phyloP scores from a whole-genome alignment of 2,329 filamentous ascomycete species.

The Nemania bipapillata region DNA sequence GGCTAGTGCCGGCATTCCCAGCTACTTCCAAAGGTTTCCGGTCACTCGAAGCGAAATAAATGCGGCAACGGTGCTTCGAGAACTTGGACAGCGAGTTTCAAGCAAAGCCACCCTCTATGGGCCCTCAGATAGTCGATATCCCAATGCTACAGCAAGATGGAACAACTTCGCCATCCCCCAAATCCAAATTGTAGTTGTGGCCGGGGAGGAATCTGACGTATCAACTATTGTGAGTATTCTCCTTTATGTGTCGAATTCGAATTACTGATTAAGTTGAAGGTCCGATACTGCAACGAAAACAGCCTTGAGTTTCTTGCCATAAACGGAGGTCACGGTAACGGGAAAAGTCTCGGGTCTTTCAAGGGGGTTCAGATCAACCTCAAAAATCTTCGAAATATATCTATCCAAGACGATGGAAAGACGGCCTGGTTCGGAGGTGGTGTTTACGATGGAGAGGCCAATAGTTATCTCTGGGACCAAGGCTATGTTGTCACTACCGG shows the following conservation, averaged over 20 bases:
- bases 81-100: not conserved
- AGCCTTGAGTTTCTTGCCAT: constrained; percentile 40
- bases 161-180: not conserved
- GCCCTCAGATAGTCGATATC: not conserved
- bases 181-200: not conserved
- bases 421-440: constrained; percentile 28
- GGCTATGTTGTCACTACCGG: constrained; percentile 38
- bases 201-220: not conserved
- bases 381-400: constrained; percentile 33
- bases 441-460: constrained; percentile 18
- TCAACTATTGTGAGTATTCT: not conserved
- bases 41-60: too few species aligned
- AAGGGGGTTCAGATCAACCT: constrained; percentile 45
- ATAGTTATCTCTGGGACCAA: constrained; percentile 28
- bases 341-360: constrained; percentile 36
- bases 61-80: too few species aligned
- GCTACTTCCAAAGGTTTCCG: too few species aligned
- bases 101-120: not conserved
- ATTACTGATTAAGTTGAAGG: constrained; percentile 21
- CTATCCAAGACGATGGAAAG: constrained; percentile 2
- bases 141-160: not conserved
- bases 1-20: too few species aligned
- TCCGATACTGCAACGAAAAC: constrained; percentile 42
- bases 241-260: too few species aligned
- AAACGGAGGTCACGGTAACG: constrained; percentile 42